Evolutionary conservation across 768 basidiomycete species (phyloP).

Genomic region (Leccinellum rugosiceps): DNA sequence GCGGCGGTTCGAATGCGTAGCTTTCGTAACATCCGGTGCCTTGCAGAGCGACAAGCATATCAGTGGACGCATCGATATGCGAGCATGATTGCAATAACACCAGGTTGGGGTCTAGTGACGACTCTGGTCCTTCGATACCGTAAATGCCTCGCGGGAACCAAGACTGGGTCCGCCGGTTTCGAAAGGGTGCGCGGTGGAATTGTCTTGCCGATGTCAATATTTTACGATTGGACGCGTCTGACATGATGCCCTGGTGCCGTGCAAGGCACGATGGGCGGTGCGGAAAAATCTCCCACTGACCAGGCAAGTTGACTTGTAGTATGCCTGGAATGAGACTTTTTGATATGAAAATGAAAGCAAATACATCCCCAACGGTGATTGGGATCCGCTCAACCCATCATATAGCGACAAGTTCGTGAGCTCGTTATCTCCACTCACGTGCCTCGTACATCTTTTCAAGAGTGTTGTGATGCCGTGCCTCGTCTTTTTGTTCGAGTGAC

Average conservation of each 20-base stretch:
- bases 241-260: neutral
- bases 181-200: neutral
- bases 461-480: neutral
- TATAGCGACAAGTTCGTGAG: neutral
- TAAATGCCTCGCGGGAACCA: conserved; percentile 1
- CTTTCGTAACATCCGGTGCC: neutral
- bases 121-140: neutral
- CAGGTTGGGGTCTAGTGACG: neutral
- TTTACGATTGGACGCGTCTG: neutral
- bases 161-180: neutral
- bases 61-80: neutral
- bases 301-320: neutral
- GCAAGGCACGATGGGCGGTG: neutral
- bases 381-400: neutral
- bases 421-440: neutral
- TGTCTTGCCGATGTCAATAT: neutral
- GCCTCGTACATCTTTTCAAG: neutral
- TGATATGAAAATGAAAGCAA: neutral
- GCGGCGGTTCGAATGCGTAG: neutral
- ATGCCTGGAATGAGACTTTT: neutral
- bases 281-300: neutral
- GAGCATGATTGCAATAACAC: neutral
- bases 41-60: neutral
- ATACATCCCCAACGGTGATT: neutral
- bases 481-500: neutral